Conservation (phyloP, 2,329 filamentous ascomycete genomes). For the Venturia oleaginea region DNA sequence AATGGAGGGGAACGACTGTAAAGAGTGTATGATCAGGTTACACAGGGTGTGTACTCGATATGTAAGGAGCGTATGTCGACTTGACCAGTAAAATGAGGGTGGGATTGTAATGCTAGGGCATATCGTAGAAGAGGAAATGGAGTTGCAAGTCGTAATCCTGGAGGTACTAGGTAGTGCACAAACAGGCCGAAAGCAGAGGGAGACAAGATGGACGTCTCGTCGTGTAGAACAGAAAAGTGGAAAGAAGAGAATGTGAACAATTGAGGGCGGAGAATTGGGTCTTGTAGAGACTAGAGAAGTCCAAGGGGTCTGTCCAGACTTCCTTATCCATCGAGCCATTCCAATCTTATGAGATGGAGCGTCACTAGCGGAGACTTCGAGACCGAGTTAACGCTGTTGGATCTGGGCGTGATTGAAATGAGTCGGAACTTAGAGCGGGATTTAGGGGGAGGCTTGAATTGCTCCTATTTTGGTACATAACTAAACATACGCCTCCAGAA, state of each 20-base stretch:
- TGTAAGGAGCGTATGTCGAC: not conserved
- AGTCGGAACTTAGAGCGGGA: not conserved
- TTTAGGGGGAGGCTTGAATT: conserved; percentile 2
- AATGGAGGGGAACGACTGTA: not conserved
- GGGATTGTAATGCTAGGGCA: not conserved
- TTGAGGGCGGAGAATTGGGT: not conserved
- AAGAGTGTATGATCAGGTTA: not conserved
- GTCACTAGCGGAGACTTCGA: not conserved
- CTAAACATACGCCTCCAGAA: not conserved
- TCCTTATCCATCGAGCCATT: not conserved
- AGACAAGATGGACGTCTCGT: not conserved
- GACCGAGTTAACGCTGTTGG: not conserved
- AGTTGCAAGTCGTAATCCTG: not conserved
- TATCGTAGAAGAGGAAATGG: conserved; percentile 3
- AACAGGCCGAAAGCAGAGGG: not conserved
- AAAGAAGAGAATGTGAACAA: not conserved
- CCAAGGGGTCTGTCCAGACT: not conserved
- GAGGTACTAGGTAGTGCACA: not conserved
- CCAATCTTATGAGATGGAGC: not conserved
- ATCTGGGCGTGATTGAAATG: not conserved
- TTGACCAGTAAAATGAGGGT: not conserved
- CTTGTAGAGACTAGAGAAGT: not conserved
- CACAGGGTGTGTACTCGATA: not conserved
- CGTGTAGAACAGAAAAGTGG: not conserved
- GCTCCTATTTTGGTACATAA: conserved; percentile 5